phyloP scores from a whole-genome alignment of 1,284 basidiomycete genomes.

The Gomphus bonarii region DNA sequence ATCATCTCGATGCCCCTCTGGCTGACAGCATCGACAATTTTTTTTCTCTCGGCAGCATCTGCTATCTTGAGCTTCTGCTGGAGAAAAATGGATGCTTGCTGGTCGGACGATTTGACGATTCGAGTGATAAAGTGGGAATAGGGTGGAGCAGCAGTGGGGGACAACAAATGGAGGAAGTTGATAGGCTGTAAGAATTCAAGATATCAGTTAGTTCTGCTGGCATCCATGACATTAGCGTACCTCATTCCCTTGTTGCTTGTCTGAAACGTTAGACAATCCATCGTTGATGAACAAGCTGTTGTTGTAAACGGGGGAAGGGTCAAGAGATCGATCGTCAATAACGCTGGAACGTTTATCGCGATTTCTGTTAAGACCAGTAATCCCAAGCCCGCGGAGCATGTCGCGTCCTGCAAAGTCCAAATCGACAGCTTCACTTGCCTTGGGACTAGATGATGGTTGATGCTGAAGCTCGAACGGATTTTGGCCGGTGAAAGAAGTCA shows the following conservation, averaged over 20 bases:
- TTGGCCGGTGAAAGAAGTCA: background rate
- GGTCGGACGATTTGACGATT: slow-evolving; percentile 77
- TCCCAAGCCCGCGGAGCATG: slow-evolving; percentile 7
- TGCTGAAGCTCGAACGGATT: background rate
- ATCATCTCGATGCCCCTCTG: slow-evolving; percentile 78
- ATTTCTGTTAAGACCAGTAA: slow-evolving; percentile 1
- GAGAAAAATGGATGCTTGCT: slow-evolving; percentile 79
- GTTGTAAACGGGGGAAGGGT: slow-evolving; percentile 1
- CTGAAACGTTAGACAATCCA: background rate
- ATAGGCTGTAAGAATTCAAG: slow-evolving; percentile 46
- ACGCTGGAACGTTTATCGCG: background rate
- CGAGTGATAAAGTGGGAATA: slow-evolving; percentile 70
- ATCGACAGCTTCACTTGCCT: background rate
- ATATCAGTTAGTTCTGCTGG: background rate
- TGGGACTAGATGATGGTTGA: background rate
- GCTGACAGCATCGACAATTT: slow-evolving; percentile 77
- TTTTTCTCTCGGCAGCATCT: slow-evolving; percentile 60
- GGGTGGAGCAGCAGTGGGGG: slow-evolving; percentile 71
- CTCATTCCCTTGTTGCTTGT: slow-evolving; percentile 10
- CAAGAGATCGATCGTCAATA: slow-evolving; percentile 4
- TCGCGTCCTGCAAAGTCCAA: slow-evolving; percentile 1
- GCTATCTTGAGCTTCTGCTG: slow-evolving; percentile 82
- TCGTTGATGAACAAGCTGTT: background rate
- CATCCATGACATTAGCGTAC: background rate
- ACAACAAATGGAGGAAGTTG: slow-evolving; percentile 72